Evolutionary conservation across 495 filamentous ascomycete genomes (phyloP).

Genomic region (Wilcoxina mikolae): DNA sequence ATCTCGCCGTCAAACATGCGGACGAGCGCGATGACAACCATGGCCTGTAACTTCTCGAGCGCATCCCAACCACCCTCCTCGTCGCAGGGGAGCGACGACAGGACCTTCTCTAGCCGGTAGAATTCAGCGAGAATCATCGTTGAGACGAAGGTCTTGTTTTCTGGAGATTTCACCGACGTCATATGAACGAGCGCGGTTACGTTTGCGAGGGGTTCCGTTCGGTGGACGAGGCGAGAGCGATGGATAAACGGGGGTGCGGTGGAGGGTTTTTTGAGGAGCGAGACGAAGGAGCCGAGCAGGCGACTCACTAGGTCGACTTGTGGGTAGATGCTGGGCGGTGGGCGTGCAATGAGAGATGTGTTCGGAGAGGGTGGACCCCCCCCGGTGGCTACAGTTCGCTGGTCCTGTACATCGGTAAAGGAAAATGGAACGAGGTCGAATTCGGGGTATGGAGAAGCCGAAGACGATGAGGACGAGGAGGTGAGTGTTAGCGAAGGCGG

Average conservation of each 20-base stretch:
- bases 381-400: not conserved
- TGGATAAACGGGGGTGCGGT: constrained; percentile 21
- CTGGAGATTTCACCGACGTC: constrained; percentile 23
- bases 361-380: not conserved
- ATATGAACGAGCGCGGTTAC: constrained; percentile 24
- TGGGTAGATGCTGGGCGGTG: not conserved
- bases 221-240: constrained; percentile 11
- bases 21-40: constrained; percentile 18
- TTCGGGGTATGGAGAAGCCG: not conserved
- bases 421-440: not conserved
- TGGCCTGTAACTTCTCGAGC: constrained; percentile 20
- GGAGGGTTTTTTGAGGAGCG: constrained; percentile 7
- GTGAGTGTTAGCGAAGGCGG: not conserved
- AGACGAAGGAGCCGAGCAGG: not conserved
- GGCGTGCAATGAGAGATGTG: not conserved
- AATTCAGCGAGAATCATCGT: constrained; percentile 4
- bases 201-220: constrained; percentile 19
- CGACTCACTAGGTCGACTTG: constrained; percentile 4
- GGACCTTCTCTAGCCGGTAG: not conserved
- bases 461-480: not conserved
- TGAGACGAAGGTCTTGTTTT: constrained; percentile 20
- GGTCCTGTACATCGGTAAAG: not conserved
- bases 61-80: constrained; percentile 9
- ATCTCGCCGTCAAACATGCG: constrained; percentile 22
- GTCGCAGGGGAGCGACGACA: not conserved